phyloP scores from a whole-genome alignment of 805 yeast species.

The Candida incommunis region DNA sequence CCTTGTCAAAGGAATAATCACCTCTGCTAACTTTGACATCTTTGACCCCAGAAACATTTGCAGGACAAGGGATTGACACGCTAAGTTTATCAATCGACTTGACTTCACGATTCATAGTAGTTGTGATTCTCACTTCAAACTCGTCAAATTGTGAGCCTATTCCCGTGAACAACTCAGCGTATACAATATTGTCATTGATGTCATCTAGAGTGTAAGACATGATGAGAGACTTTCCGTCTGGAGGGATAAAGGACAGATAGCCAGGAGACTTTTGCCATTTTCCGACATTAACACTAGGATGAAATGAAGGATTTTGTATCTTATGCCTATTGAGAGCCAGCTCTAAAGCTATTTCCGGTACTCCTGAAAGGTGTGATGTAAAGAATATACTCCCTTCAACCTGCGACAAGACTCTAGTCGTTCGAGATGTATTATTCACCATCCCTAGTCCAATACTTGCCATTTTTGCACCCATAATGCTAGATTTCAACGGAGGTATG shows the following conservation, averaged over 20 bases:
- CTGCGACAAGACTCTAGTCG: constrained; percentile 14
- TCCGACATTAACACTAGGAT: constrained; percentile 47
- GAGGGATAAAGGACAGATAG: constrained; percentile 60
- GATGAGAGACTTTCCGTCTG: constrained; percentile 62
- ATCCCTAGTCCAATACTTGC: constrained; percentile 11
- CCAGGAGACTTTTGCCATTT: constrained; percentile 37
- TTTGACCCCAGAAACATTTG: constrained; percentile 24
- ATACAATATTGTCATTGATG: constrained; percentile 36
- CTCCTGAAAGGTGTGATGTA: constrained; percentile 59
- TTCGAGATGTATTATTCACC: constrained; percentile 7
- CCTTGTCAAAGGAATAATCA: constrained; percentile 43
- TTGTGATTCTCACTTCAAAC: constrained; percentile 44
- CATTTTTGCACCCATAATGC: background rate
- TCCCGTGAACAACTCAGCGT: constrained; percentile 38
- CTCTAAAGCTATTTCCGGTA: constrained; percentile 52
- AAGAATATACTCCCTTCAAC: constrained; percentile 54
- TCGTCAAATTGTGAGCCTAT: constrained; percentile 40
- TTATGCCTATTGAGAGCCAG: constrained; percentile 23
- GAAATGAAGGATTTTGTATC: constrained; percentile 41
- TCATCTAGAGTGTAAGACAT: constrained; percentile 48
- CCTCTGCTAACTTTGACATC: constrained; percentile 62
- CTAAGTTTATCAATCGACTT: constrained; percentile 33
- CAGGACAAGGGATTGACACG: constrained; percentile 27
- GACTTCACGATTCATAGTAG: constrained; percentile 31
- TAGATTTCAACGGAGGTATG: constrained; percentile 21